phyloP scores from a whole-genome alignment of 768 basidiomycete genomes.

The Ramaria rubella region DNA sequence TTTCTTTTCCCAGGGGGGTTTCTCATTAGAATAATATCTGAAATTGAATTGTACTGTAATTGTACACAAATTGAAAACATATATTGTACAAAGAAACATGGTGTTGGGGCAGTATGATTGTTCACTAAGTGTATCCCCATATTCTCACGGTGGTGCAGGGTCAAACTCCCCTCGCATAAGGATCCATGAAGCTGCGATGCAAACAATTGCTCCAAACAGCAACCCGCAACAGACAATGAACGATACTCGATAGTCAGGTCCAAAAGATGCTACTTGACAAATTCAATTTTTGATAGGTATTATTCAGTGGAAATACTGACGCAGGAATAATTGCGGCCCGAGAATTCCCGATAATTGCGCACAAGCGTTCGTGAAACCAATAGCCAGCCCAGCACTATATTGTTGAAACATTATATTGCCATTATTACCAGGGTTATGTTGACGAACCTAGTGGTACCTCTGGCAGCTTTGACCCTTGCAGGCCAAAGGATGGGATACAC shows the following conservation, averaged over 20 bases:
- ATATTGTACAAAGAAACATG: no score
- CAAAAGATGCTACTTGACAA: not conserved
- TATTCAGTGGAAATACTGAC: slow-evolving; percentile 7
- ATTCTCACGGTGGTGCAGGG: no score
- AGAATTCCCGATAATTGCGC: slow-evolving; percentile 19
- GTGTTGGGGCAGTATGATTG: no score
- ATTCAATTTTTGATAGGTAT: not conserved
- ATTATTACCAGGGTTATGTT: not conserved
- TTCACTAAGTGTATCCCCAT: no score
- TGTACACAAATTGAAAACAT: no score
- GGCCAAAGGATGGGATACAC: slow-evolving; percentile 21
- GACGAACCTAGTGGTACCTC: slow-evolving; percentile 16
- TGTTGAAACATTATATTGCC: not conserved
- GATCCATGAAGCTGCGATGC: not conserved
- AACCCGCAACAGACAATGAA: slow-evolving; percentile 18
- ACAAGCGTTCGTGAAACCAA: slow-evolving; percentile 18
- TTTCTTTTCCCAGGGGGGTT: no score
- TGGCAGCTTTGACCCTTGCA: slow-evolving; percentile 18
- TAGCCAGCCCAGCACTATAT: slow-evolving; percentile 15
- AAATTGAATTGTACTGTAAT: no score
- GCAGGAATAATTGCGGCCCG: slow-evolving; percentile 19
- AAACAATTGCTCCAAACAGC: not conserved
- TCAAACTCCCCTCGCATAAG: not conserved
- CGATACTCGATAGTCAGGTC: slow-evolving; percentile 13
- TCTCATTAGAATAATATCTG: no score